These are phyloP conservation scores for Tetragonia tetragonoides DNA, from an alignment of 148 eudicot species.

Conservation along the genomic window DNA sequence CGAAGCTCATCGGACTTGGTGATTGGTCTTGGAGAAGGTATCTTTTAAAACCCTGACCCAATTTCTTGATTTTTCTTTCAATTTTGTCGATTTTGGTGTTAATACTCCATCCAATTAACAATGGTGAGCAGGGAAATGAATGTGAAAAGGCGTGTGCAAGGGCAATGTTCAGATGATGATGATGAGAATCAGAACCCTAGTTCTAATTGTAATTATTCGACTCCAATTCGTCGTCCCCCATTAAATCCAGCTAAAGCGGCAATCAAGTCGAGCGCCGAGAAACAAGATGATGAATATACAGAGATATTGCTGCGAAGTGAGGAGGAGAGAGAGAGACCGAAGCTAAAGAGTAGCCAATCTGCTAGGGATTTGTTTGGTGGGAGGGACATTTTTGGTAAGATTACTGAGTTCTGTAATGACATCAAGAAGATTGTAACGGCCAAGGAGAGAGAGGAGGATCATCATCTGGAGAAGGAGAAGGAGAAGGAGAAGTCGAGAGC, in stretches of 20 bases:
- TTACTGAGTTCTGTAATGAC: slow-evolving; percentile 71
- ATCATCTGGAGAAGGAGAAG: not conserved
- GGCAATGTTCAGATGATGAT: slow-evolving; percentile 38
- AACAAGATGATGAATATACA: slow-evolving; percentile 19
- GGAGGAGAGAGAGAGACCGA: slow-evolving; percentile 24
- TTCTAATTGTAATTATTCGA: slow-evolving; percentile 54
- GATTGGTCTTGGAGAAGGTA: slow-evolving; percentile 49
- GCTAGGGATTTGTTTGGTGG: slow-evolving; percentile 78
- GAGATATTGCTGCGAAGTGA: slow-evolving; percentile 30
- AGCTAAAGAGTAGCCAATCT: slow-evolving; percentile 58
- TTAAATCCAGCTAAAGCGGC: slow-evolving; percentile 38
- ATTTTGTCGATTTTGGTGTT: no score
- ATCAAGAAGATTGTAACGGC: slow-evolving; percentile 60
- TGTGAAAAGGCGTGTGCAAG: slow-evolving; percentile 70
- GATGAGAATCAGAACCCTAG: slow-evolving; percentile 80
- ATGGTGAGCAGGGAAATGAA: slow-evolving; percentile 46
- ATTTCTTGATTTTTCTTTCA: not conserved
- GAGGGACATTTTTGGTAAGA: slow-evolving; percentile 56
- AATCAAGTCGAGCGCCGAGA: slow-evolving; percentile 53
- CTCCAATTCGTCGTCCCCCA: slow-evolving; percentile 39
- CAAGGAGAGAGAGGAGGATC: slow-evolving; percentile 39
- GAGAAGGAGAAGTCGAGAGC: not conserved
- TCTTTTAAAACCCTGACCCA: not conserved
- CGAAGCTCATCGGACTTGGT: slow-evolving; percentile 54
- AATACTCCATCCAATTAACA: not conserved